Evolutionary conservation across 148 eudicot species (phyloP), one percentile per base, ranked within the genome.

Genomic region (Rhododendron williamsianum): DNA sequence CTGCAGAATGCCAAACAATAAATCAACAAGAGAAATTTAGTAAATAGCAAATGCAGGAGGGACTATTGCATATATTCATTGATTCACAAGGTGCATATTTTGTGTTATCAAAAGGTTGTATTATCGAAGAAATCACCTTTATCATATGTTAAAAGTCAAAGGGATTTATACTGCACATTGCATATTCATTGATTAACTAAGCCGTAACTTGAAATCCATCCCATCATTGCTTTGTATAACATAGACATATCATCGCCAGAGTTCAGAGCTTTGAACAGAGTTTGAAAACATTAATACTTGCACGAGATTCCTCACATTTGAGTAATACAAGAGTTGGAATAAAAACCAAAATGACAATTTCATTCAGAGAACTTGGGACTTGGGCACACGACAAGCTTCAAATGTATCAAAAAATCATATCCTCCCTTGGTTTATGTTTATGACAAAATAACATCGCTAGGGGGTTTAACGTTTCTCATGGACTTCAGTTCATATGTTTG

Each of bases 1-100:
- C 99, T 96, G 92, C 45, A 87, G 45, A 67, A 84, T 21, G 54
- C 48, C 25, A 82, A 72, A 60, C 38, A 46, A 51, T 65, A 80
- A 72, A 19, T 76, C 46, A 9, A 19, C 2, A 82, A 45, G 45
- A 30, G 30, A 36, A 76, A 78, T 1, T 78, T 48, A 25, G 80
- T 4, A 58, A 15, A 85, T 27, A 78, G 49, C 19, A 41, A 11
- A 25, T 11, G 46, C 48, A 18, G 21, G 30, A 77, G 13, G 81
- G 33, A 6, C 21, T 45, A 56, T 13, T 71, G 41, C 76, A 30
- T n/a, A 18, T 3, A 63, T 33, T 45, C 11, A 54, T 12, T 33
- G 54, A 82, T 41, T 82, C 84, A n/a, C 41, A 36, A 6, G 25
- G 16, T 45, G 74, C 84, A 60, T 25, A 52, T 52, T 7, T 52